phyloP scores from a whole-genome alignment of 208 protist species.

The Trichomonas tenax region DNA sequence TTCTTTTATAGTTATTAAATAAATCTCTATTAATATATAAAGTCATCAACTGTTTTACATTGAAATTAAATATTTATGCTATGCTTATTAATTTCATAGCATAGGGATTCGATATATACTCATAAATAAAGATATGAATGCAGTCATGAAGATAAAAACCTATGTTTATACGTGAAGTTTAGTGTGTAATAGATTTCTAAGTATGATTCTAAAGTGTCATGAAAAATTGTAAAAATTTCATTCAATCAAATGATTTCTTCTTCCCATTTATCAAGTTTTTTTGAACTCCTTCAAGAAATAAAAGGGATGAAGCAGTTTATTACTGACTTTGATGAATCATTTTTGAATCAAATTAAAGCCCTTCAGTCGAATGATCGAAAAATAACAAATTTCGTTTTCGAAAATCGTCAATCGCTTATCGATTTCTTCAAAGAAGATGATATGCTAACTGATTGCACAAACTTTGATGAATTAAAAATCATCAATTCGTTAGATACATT shows the following conservation, averaged over 20 bases:
- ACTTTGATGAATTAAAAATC: not conserved
- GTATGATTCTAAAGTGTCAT: too few relatives aligned
- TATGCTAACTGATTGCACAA: not conserved
- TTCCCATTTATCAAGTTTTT: not conserved
- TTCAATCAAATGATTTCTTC: not conserved
- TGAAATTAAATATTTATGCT: too few relatives aligned
- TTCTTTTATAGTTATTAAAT: not conserved
- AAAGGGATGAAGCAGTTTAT: not conserved
- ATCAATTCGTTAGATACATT: not conserved
- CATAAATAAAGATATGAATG: too few relatives aligned
- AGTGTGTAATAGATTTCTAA: too few relatives aligned
- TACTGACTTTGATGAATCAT: not conserved
- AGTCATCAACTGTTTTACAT: too few relatives aligned
- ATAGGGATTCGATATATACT: too few relatives aligned
- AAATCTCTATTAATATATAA: not conserved
- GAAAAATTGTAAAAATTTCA: too few relatives aligned
- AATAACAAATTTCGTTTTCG: not conserved
- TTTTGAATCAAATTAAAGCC: not conserved
- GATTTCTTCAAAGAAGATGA: not conserved
- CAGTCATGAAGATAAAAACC: too few relatives aligned
- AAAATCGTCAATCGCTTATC: not conserved
- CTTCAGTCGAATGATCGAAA: not conserved
- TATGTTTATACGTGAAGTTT: too few relatives aligned
- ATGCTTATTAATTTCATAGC: too few relatives aligned
- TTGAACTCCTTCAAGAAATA: not conserved